Evolutionary conservation across 768 basidiomycete species (phyloP).

Genomic region (Russula dissimulans): DNA sequence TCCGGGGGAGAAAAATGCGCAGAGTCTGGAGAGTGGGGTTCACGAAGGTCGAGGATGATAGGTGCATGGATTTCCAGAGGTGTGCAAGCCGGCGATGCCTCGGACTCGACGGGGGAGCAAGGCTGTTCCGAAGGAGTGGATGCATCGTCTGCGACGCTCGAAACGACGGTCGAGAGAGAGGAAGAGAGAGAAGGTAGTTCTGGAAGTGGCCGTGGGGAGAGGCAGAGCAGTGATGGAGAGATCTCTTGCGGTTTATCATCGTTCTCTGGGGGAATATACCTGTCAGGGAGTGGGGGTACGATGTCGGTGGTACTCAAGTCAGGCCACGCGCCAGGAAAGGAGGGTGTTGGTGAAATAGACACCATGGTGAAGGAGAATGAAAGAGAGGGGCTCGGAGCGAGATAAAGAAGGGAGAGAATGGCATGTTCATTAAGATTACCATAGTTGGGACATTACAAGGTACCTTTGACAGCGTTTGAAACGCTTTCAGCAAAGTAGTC

Average conservation of each 20-base stretch:
- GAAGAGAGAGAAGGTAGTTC: slow-evolving; percentile 18
- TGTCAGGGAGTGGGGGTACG: slow-evolving; percentile 9
- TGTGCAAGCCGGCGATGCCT: not conserved
- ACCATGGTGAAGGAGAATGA: slow-evolving; percentile 10
- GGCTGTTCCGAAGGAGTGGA: not conserved
- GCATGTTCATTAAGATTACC: slow-evolving; percentile 4
- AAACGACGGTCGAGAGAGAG: slow-evolving; percentile 14
- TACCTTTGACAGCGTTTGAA: slow-evolving; percentile 71
- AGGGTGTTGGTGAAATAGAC: slow-evolving; percentile 25
- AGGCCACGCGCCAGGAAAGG: slow-evolving; percentile 43
- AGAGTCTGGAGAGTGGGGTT: slow-evolving; percentile 18
- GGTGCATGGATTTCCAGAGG: not conserved
- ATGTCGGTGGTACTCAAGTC: slow-evolving; percentile 15
- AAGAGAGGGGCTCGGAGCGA: not conserved
- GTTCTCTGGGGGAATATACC: not conserved
- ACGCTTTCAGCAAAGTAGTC: slow-evolving; percentile 87
- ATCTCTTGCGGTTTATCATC: not conserved
- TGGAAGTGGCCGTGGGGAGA: slow-evolving; percentile 15
- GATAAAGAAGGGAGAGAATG: not conserved
- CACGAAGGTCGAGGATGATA: slow-evolving; percentile 9
- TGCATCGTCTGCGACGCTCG: not conserved
- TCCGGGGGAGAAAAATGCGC: slow-evolving; percentile 16
- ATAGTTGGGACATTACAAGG: slow-evolving; percentile 37
- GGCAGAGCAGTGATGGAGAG: slow-evolving; percentile 9
- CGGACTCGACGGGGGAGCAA: not conserved